Conservation (phyloP, 225 moss, liverwort and hornwort genomes). For the Bryum argenteum region DNA sequence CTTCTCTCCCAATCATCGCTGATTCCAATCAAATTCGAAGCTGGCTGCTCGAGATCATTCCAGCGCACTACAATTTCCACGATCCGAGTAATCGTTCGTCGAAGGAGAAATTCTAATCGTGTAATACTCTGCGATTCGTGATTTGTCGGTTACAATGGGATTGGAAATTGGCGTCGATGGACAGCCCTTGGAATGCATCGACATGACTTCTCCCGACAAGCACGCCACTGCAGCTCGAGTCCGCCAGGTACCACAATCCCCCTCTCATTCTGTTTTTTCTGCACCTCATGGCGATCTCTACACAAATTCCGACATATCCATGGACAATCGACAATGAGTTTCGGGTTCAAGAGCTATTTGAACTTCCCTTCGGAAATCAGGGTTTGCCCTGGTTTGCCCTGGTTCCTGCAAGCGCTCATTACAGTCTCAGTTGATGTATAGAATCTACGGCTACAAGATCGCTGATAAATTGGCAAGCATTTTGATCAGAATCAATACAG, state of each 20-base stretch:
- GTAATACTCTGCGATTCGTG: neutral
- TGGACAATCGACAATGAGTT: neutral
- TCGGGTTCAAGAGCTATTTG: neutral
- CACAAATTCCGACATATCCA: too few relatives aligned
- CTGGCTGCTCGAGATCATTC: too few relatives aligned
- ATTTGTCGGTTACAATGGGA: conserved; percentile 22
- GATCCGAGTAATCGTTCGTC: too few relatives aligned
- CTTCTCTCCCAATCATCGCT: too few relatives aligned
- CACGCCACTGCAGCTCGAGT: conserved; percentile 41
- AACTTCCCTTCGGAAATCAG: neutral
- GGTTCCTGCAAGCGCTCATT: neutral
- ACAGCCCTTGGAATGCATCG: conserved; percentile 47
- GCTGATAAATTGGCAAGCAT: neutral
- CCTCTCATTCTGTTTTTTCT: neutral
- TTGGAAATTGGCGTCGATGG: neutral
- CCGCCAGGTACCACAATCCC: conserved; percentile 30
- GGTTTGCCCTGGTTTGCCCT: neutral
- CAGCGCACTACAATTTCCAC: too few relatives aligned
- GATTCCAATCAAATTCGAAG: too few relatives aligned
- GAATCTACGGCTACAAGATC: too few relatives aligned
- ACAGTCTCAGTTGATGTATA: too few relatives aligned
- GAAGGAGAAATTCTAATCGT: too few relatives aligned
- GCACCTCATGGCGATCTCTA: neutral
- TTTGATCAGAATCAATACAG: neutral
- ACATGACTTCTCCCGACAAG: conserved; percentile 45